phyloP scores from a whole-genome alignment of 805 yeast genomes.

The Nakazawaea molendinolei region DNA sequence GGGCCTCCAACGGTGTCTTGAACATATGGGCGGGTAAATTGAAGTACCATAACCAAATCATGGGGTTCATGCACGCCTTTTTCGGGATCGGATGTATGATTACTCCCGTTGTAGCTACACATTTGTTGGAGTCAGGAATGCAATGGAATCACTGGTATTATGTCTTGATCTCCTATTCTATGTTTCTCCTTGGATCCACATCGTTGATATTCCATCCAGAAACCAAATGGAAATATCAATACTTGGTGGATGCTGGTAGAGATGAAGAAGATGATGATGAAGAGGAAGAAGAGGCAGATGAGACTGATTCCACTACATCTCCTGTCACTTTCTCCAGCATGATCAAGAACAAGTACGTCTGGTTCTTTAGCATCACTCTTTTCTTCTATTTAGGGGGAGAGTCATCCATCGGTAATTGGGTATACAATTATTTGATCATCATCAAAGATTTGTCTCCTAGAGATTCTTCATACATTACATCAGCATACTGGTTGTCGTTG shows the following conservation, averaged over 20 bases:
- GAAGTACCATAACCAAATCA: constrained; percentile 40
- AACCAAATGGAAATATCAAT: constrained; percentile 38
- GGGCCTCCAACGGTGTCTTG: constrained; percentile 10
- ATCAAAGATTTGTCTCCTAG: constrained; percentile 31
- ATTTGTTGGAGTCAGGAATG: constrained; percentile 29
- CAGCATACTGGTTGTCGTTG: constrained; percentile 45
- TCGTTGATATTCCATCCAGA: constrained; percentile 32
- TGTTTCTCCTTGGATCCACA: constrained; percentile 20
- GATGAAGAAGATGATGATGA: constrained; percentile 1
- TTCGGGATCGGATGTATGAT: constrained; percentile 50
- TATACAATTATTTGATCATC: constrained; percentile 39
- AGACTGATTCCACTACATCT: constrained; percentile 13
- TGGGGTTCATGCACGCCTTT: constrained; percentile 46
- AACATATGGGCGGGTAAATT: constrained; percentile 47
- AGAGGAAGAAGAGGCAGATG: constrained; percentile 2
- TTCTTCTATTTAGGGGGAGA: constrained; percentile 49
- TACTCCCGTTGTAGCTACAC: constrained; percentile 40
- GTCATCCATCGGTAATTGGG: constrained; percentile 49
- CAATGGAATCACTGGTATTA: constrained; percentile 42
- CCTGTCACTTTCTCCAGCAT: constrained; percentile 15
- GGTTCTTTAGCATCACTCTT: constrained; percentile 35
- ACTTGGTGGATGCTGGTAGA: constrained; percentile 13
- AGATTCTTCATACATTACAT: constrained; percentile 39
- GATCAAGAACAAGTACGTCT: constrained; percentile 30
- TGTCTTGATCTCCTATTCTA: constrained; percentile 26